Evolutionary conservation across 257 asterid species (phyloP).

Genomic region (Anisodus acutangulus): DNA sequence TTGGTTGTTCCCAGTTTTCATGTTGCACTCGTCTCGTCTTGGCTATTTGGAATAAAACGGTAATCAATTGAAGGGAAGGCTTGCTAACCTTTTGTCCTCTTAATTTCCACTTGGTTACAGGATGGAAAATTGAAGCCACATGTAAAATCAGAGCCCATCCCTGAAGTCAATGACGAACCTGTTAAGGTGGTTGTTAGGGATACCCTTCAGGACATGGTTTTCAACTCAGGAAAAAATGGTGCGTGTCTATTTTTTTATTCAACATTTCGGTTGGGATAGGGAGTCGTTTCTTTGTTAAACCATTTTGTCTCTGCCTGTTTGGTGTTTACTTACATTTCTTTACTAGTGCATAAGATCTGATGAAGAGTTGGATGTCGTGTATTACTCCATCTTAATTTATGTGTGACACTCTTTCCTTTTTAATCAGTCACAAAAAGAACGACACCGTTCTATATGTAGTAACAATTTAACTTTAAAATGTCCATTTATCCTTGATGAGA

Average conservation of each 20-base stretch:
- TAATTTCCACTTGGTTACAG: conserved; percentile 45
- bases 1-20: neutral
- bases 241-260: neutral
- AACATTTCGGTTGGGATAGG: neutral
- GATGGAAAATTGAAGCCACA: conserved; percentile 65
- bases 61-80: neutral
- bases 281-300: neutral
- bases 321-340: neutral
- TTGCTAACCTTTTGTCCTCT: neutral
- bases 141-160: conserved; percentile 74
- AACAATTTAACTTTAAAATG: too few species aligned
- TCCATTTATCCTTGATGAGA: too few species aligned
- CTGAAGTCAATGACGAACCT: conserved; percentile 76
- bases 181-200: conserved; percentile 80
- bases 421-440: too few species aligned
- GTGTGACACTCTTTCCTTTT: too few species aligned
- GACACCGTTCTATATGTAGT: too few species aligned
- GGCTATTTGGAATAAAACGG: neutral
- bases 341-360: neutral
- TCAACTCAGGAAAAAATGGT: conserved; percentile 36
- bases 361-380: too few species aligned
- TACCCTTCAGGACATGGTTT: conserved; percentile 47
- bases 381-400: too few species aligned
- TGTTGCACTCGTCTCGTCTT: neutral
- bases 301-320: neutral